These are phyloP conservation scores for Plantago coronopus DNA, from an alignment of 305 asterid species.

Conservation along the genomic window DNA sequence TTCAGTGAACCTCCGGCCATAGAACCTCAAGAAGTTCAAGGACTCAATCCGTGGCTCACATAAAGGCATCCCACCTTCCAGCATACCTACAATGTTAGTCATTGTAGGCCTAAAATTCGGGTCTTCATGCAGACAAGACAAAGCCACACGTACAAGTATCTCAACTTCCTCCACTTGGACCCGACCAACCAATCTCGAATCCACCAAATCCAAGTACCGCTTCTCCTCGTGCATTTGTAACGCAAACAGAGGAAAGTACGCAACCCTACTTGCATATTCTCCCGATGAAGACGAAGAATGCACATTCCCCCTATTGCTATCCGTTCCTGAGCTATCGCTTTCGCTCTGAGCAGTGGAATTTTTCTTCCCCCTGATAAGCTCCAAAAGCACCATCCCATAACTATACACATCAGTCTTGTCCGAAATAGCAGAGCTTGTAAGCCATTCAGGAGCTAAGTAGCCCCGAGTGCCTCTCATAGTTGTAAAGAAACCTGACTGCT, in stretches of 20 bases:
- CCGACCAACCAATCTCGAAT: slow-evolving; percentile 51
- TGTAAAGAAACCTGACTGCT: slow-evolving; percentile 61
- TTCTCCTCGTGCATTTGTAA: slow-evolving; percentile 72
- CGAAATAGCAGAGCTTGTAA: slow-evolving; percentile 68
- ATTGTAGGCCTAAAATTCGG: slow-evolving; percentile 67
- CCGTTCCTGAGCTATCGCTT: slow-evolving; percentile 27
- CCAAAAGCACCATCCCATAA: slow-evolving; percentile 75
- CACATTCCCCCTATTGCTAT: slow-evolving; percentile 13
- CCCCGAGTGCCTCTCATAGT: slow-evolving; percentile 84
- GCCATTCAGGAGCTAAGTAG: slow-evolving; percentile 85
- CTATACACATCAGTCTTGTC: slow-evolving; percentile 80
- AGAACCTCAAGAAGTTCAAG: slow-evolving; percentile 55
- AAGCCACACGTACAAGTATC: slow-evolving; percentile 60
- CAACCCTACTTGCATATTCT: slow-evolving; percentile 35
- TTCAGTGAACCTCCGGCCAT: slow-evolving; percentile 63
- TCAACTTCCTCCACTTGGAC: slow-evolving; percentile 52
- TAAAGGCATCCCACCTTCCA: slow-evolving; percentile 62
- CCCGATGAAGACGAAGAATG: slow-evolving; percentile 31
- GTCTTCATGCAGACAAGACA: slow-evolving; percentile 79
- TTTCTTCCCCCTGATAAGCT: slow-evolving; percentile 66
- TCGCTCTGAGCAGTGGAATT: slow-evolving; percentile 49
- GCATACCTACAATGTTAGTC: slow-evolving; percentile 65
- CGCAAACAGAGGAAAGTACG: slow-evolving; percentile 64
- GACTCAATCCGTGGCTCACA: slow-evolving; percentile 56
- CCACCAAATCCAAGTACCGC: slow-evolving; percentile 60